Conservation (phyloP, 352 stramenopile species). For the Thalassiosira livingstoniorum region DNA sequence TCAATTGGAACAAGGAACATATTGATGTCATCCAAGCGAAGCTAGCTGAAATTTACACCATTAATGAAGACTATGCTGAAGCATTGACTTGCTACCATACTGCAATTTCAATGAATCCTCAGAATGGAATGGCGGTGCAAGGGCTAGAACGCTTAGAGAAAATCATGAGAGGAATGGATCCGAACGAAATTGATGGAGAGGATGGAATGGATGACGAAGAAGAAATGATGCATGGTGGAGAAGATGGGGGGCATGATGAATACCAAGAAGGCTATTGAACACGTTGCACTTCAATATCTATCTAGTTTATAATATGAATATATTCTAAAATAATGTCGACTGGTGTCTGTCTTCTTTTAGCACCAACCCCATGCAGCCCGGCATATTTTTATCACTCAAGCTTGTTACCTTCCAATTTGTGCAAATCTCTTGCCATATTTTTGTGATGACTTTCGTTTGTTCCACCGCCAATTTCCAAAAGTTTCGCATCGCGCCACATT, state of each 20-base stretch:
- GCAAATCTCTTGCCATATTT: conserved; percentile 92
- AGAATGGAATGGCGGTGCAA: conserved; percentile 68
- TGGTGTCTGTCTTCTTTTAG: too few species aligned
- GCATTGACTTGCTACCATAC: conserved; percentile 81
- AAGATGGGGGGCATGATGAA: too few species aligned
- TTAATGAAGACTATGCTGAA: conserved; percentile 70
- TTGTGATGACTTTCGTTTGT: conserved; percentile 99
- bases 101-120: conserved; percentile 79
- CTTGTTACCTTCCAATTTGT: conserved; percentile 52
- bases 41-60: conserved; percentile 80
- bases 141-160: conserved; percentile 82
- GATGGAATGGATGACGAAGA: conserved; percentile 63
- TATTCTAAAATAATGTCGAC: too few species aligned
- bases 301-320: too few species aligned
- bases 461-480: conserved; percentile 99
- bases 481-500: conserved; percentile 96
- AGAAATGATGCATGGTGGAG: conserved; percentile 20
- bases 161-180: conserved; percentile 73
- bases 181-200: conserved; percentile 64
- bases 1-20: conserved; percentile 48
- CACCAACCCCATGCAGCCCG: too few species aligned
- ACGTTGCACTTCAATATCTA: too few species aligned
- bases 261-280: too few species aligned
- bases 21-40: conserved; percentile 77
- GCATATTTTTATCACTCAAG: too few species aligned